A percentile compares a stretch with the other conserved stretches of the same genome.
Evolutionary conservation across 495 filamentous ascomycete genomes (phyloP).

Genomic region (Penicillium paradoxum): DNA sequence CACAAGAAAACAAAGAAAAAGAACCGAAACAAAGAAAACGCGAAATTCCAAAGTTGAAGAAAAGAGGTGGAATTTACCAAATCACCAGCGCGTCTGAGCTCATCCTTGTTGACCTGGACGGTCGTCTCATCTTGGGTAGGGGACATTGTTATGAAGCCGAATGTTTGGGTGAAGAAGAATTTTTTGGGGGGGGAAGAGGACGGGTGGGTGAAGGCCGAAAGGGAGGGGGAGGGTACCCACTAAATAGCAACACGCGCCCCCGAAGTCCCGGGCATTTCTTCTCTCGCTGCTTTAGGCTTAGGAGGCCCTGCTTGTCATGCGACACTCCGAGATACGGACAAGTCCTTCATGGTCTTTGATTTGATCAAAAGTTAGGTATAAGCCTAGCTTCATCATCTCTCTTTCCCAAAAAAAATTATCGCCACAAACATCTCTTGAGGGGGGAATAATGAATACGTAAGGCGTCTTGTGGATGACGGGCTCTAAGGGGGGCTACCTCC

Average conservation of each 20-base stretch:
- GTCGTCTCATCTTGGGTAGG: slow-evolving; percentile 31
- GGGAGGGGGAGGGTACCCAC: slow-evolving; percentile 15
- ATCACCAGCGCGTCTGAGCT: slow-evolving; percentile 60
- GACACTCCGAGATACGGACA: not conserved
- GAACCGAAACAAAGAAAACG: slow-evolving; percentile 2
- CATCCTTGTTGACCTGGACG: slow-evolving; percentile 51
- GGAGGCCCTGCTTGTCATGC: not conserved
- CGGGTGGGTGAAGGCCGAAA: not conserved
- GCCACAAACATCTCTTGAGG: not conserved
- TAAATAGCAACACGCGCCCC: slow-evolving; percentile 20
- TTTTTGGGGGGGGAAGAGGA: slow-evolving; percentile 13
- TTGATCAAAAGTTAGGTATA: not conserved
- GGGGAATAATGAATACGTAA: not conserved
- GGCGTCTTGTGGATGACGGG: not conserved
- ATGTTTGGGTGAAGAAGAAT: slow-evolving; percentile 12
- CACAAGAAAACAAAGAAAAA: slow-evolving; percentile 13
- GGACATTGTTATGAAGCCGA: slow-evolving; percentile 25
- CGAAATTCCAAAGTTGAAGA: slow-evolving; percentile 5
- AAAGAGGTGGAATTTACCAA: slow-evolving; percentile 46
- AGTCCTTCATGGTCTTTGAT: no score
- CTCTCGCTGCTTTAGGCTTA: slow-evolving; percentile 29
- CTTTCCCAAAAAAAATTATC: not conserved
- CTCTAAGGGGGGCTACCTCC: not conserved
- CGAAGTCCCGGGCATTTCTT: slow-evolving; percentile 9
- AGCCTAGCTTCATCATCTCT: not conserved